phyloP scores from a whole-genome alignment of 1,139 yeast species.

The Pichia sp. region DNA sequence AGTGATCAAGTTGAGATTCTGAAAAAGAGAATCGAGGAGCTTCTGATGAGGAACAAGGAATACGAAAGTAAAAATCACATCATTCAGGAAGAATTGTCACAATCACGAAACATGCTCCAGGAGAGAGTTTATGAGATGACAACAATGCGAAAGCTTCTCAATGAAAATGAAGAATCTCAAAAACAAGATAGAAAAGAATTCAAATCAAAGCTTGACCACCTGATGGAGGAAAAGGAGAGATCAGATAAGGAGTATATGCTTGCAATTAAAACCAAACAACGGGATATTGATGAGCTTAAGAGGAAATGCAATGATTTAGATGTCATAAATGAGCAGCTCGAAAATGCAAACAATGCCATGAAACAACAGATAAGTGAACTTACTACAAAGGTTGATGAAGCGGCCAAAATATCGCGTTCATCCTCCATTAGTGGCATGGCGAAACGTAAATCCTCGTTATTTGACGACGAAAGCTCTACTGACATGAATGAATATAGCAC shows the following conservation, averaged over 20 bases:
- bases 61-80: constrained; percentile 52
- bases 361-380: constrained; percentile 4
- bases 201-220: constrained; percentile 33
- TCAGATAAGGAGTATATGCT: constrained; percentile 49
- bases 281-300: constrained; percentile 44
- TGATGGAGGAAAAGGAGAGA: constrained; percentile 54
- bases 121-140: constrained; percentile 77
- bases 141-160: constrained; percentile 59
- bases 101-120: constrained; percentile 61
- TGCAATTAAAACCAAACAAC: constrained; percentile 42
- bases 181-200: constrained; percentile 41
- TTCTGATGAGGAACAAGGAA: constrained; percentile 62
- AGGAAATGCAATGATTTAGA: constrained; percentile 33
- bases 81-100: constrained; percentile 74
- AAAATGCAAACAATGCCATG: constrained; percentile 5
- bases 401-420: too few relatives aligned
- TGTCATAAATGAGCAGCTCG: constrained; percentile 7
- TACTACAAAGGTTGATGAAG: neutral
- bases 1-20: constrained; percentile 50
- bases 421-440: too few relatives aligned
- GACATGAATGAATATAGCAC: constrained; percentile 12
- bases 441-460: too few relatives aligned
- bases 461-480: too few relatives aligned
- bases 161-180: constrained; percentile 60
- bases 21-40: constrained; percentile 73